Evolutionary conservation across 148 eudicot species (phyloP).

Genomic region (Silene uniflora): DNA sequence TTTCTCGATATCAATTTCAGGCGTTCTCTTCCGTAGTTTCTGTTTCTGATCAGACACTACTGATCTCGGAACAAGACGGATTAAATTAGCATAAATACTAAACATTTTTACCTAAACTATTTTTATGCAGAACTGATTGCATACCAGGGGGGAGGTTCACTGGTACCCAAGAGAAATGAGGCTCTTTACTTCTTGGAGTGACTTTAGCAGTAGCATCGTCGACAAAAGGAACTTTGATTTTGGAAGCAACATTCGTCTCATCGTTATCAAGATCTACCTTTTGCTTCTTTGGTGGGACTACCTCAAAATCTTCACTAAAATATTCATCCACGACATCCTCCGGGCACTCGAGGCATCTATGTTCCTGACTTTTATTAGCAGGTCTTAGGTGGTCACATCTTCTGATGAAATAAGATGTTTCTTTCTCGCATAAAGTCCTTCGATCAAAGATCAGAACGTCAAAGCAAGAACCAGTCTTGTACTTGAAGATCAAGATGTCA

Average conservation of each 20-base stretch:
- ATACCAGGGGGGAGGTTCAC: slow-evolving; percentile 15
- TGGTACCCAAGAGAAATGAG: slow-evolving; percentile 14
- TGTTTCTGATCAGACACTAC: slow-evolving; percentile 11
- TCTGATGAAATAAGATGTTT: slow-evolving; percentile 41
- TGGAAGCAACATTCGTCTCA: neutral
- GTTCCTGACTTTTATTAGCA: slow-evolving; percentile 8
- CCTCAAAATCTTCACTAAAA: slow-evolving; percentile 9
- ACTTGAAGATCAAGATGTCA: slow-evolving; percentile 47
- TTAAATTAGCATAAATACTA: neutral
- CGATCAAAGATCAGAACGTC: slow-evolving; percentile 39
- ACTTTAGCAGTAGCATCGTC: slow-evolving; percentile 5
- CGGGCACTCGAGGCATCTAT: slow-evolving; percentile 17
- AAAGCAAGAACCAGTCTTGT: slow-evolving; percentile 43
- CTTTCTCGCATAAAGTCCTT: slow-evolving; percentile 48
- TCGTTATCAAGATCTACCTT: slow-evolving; percentile 4
- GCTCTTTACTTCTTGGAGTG: neutral
- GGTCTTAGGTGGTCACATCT: slow-evolving; percentile 31
- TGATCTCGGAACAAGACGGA: no score
- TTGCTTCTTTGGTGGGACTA: slow-evolving; percentile 20
- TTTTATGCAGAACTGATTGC: neutral
- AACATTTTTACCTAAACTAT: neutral
- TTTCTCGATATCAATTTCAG: neutral
- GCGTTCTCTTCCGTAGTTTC: slow-evolving; percentile 7
- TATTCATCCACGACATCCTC: slow-evolving; percentile 26
- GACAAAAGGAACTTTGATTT: neutral